A percentile compares a stretch with the other conserved stretches of the same genome.
These are phyloP conservation scores for Penicillium pulvis DNA, from an alignment of 495 filamentous ascomycete genomes.

Conservation along the genomic window DNA sequence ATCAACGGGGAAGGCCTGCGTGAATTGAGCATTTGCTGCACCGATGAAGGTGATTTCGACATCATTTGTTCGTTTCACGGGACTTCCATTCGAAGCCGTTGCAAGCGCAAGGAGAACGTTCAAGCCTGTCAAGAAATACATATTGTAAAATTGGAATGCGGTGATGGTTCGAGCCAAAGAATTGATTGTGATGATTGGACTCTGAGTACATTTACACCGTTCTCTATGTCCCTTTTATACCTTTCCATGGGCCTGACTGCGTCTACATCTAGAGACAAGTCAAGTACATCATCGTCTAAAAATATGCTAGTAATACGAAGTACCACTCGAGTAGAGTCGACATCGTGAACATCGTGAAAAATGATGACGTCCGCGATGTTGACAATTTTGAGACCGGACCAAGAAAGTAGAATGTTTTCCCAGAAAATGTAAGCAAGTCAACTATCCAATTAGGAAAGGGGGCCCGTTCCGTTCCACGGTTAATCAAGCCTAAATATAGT, in stretches of 20 bases:
- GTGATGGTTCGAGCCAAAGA: neutral
- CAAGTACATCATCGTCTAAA: constrained; percentile 1
- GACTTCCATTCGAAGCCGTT: neutral
- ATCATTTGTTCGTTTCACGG: neutral
- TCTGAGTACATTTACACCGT: neutral
- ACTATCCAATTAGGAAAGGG: neutral
- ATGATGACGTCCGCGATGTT: neutral
- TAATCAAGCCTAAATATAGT: neutral
- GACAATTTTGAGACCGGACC: neutral
- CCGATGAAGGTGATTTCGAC: constrained; percentile 4
- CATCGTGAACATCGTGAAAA: neutral
- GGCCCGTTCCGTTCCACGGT: neutral
- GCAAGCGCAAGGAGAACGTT: neutral
- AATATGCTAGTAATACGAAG: neutral
- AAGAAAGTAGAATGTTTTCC: neutral
- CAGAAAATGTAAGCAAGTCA: neutral
- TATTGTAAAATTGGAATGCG: neutral
- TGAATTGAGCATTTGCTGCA: constrained; percentile 4
- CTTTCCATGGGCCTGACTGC: neutral
- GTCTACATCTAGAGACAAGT: neutral
- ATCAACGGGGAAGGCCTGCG: constrained; percentile 1
- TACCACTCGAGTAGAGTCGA: neutral
- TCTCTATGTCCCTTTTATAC: neutral
- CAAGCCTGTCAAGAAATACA: neutral
- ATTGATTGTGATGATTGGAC: neutral